Percentiles rank a stretch among this genome's conserved stretches.
phyloP scores from a whole-genome alignment of 768 basidiomycete species.

The Fomitopsis pulvina region DNA sequence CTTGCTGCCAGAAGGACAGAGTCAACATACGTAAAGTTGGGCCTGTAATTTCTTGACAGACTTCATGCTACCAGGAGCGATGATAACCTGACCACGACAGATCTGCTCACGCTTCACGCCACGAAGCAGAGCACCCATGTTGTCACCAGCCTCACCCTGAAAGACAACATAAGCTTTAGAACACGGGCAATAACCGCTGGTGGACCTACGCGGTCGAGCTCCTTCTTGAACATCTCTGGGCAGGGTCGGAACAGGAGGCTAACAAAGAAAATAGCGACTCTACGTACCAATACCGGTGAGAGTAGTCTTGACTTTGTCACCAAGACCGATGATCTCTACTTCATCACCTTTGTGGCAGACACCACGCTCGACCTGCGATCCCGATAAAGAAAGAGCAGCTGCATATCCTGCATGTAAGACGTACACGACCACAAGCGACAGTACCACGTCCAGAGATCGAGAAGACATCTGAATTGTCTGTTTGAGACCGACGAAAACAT shows the following conservation, averaged over 20 bases:
- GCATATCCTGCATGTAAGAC: conserved; percentile 24
- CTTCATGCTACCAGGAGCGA: conserved; percentile 86
- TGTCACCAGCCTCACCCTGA: conserved; percentile 95
- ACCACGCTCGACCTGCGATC: conserved; percentile 79
- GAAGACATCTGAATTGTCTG: conserved; percentile 62
- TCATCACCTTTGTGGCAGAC: conserved; percentile 86
- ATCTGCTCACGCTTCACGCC: conserved; percentile 97
- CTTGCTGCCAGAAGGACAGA: too few species aligned
- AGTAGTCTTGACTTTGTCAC: conserved; percentile 78
- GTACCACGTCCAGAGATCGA: conserved; percentile 98
- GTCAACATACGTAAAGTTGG: conserved; percentile 68
- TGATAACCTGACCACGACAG: conserved; percentile 87
- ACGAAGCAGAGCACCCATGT: conserved; percentile 96
- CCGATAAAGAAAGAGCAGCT: background rate
- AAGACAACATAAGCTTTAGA: background rate
- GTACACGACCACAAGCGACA: conserved; percentile 88
- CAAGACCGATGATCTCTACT: conserved; percentile 88
- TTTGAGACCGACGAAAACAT: background rate
- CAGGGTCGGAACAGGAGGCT: background rate
- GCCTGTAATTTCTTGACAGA: conserved; percentile 93
- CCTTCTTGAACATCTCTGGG: conserved; percentile 99
- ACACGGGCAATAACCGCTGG: background rate
- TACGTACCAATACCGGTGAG: conserved; percentile 85
- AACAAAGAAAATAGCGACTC: background rate
- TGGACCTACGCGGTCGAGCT: conserved; percentile 73